Conservation (phyloP, 495 filamentous ascomycete species). For the Amorphotheca resinae region DNA sequence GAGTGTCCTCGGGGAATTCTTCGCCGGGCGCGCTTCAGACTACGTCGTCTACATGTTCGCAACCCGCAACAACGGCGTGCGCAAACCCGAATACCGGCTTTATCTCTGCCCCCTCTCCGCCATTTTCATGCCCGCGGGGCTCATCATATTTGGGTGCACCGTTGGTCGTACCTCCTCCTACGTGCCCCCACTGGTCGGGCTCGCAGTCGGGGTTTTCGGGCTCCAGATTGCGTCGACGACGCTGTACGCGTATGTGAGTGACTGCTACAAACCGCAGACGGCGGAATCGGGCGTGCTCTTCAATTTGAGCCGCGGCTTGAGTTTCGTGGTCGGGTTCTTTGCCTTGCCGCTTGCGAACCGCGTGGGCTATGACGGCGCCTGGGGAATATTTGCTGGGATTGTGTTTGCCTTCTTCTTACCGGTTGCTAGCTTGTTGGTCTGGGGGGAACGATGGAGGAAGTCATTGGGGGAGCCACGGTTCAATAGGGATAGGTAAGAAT, state of each 20-base stretch:
- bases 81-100: slow-evolving; percentile 21
- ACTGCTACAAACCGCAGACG: slow-evolving; percentile 31
- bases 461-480: slow-evolving; percentile 17
- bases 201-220: slow-evolving; percentile 25
- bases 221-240: slow-evolving; percentile 25
- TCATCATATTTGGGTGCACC: slow-evolving; percentile 24
- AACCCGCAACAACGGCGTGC: slow-evolving; percentile 8
- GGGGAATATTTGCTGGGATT: slow-evolving; percentile 14
- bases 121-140: slow-evolving; percentile 20
- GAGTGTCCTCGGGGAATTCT: slow-evolving; percentile 21
- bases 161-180: slow-evolving; percentile 14
- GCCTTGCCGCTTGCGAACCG: slow-evolving; percentile 18
- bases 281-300: slow-evolving; percentile 29
- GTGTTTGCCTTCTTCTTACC: slow-evolving; percentile 14
- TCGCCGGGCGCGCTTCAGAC: slow-evolving; percentile 19
- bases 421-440: slow-evolving; percentile 11
- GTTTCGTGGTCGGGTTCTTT: slow-evolving; percentile 23
- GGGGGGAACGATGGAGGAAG: slow-evolving; percentile 19
- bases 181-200: slow-evolving; percentile 21
- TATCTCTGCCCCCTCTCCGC: slow-evolving; percentile 18
- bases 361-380: slow-evolving; percentile 17
- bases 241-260: slow-evolving; percentile 25
- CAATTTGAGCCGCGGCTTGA: slow-evolving; percentile 22
- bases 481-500: slow-evolving; percentile 14
- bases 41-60: slow-evolving; percentile 16